A percentile compares a stretch with the other conserved stretches of the same genome.
Evolutionary conservation across 2,329 filamentous ascomycete genomes (phyloP).

Genomic region (Shiraia bambusicola): DNA sequence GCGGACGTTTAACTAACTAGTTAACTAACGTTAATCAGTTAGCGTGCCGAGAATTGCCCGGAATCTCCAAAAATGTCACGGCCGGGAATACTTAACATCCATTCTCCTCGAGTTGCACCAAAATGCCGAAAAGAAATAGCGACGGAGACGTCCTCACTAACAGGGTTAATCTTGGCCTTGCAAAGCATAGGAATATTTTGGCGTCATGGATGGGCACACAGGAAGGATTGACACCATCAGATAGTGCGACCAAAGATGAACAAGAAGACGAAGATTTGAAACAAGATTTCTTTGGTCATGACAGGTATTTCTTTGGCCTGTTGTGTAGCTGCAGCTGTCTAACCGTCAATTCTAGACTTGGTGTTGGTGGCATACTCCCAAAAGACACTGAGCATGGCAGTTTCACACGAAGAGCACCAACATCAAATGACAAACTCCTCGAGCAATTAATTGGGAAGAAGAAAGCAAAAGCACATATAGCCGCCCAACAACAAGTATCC

Average conservation of each 20-base stretch:
- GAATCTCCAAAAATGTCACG: conserved; percentile 29
- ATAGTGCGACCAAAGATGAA: conserved; percentile 47
- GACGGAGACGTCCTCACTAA: conserved; percentile 60
- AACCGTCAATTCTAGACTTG: conserved; percentile 31
- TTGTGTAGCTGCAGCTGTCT: not conserved
- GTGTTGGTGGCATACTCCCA: conserved; percentile 42
- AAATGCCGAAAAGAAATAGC: conserved; percentile 38
- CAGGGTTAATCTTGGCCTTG: conserved; percentile 54
- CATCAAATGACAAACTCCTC: conserved; percentile 48
- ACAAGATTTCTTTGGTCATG: conserved; percentile 55
- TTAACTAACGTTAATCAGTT: too few species aligned
- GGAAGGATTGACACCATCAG: conserved; percentile 39
- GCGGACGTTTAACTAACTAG: conserved; percentile 38
- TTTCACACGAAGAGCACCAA: conserved; percentile 38
- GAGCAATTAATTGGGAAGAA: conserved; percentile 48
- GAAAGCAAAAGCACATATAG: conserved; percentile 39
- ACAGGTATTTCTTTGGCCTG: conserved; percentile 48
- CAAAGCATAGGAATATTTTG: conserved; percentile 56
- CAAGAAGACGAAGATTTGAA: conserved; percentile 56
- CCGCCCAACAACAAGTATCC: conserved; percentile 25
- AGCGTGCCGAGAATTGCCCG: conserved; percentile 36
- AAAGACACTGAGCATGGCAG: conserved; percentile 41
- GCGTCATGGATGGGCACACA: conserved; percentile 59
- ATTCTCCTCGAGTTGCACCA: conserved; percentile 8
- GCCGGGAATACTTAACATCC: conserved; percentile 22